Evolutionary conservation across 2,329 filamentous ascomycete species (phyloP).

Genomic region (Cordyceps fumosorosea): DNA sequence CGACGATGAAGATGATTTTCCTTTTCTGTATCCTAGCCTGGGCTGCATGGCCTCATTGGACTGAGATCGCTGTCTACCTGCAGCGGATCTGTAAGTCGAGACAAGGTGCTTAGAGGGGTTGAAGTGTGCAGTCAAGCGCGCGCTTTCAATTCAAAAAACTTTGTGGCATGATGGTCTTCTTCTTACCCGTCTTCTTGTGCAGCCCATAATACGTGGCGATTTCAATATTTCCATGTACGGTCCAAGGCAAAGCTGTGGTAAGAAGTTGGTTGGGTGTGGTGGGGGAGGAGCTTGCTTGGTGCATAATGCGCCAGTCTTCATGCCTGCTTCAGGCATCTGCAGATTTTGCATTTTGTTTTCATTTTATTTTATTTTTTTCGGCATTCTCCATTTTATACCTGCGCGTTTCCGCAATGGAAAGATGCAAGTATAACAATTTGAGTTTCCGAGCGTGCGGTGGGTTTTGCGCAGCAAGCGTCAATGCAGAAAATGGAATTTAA

Average conservation of each 20-base stretch:
- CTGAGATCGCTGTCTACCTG: neutral
- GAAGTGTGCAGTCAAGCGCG: too few relatives aligned
- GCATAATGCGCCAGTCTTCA: neutral
- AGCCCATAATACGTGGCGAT: neutral
- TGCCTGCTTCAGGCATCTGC: neutral
- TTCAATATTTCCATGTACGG: neutral
- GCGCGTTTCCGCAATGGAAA: neutral
- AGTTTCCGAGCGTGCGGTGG: too few relatives aligned
- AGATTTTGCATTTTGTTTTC: neutral
- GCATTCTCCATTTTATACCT: neutral
- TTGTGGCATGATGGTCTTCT: neutral
- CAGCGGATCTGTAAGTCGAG: neutral
- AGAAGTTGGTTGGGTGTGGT: neutral
- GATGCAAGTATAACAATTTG: neutral
- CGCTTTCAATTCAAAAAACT: too few relatives aligned
- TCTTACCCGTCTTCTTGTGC: neutral
- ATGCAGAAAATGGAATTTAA: too few relatives aligned
- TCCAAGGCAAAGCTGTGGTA: too few relatives aligned
- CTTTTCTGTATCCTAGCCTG: neutral
- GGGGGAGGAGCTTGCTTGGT: neutral
- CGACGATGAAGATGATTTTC: neutral
- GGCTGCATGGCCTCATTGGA: neutral
- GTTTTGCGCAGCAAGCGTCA: too few relatives aligned
- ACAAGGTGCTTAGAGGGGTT: too few relatives aligned
- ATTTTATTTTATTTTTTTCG: neutral